These are phyloP conservation scores for Fusarium burgessii DNA, from an alignment of 2,329 filamentous ascomycete genomes.

Conservation along the genomic window DNA sequence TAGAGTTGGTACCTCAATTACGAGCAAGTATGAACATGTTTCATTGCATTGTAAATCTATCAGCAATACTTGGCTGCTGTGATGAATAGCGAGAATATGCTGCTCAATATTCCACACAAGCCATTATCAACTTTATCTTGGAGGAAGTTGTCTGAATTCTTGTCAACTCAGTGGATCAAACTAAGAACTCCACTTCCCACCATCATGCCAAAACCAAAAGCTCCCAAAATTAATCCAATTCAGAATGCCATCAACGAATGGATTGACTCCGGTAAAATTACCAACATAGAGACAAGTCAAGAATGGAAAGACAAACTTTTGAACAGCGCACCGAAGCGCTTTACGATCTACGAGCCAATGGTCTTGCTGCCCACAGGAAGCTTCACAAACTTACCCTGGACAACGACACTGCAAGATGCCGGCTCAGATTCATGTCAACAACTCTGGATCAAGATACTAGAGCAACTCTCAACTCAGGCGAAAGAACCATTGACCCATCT, in stretches of 20 bases:
- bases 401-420: constrained; percentile 48
- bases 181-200: constrained; percentile 19
- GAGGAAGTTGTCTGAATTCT: neutral
- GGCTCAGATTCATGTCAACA: constrained; percentile 40
- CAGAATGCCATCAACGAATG: constrained; percentile 49
- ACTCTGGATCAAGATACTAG: constrained; percentile 65
- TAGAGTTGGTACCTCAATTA: constrained; percentile 43
- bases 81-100: too few species aligned
- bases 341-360: constrained; percentile 72
- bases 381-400: constrained; percentile 61
- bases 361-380: constrained; percentile 70
- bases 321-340: constrained; percentile 64
- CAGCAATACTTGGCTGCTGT: neutral
- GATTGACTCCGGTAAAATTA: constrained; percentile 37
- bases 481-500: constrained; percentile 64
- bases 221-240: constrained; percentile 47
- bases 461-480: constrained; percentile 57
- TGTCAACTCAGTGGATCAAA: constrained; percentile 4
- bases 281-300: constrained; percentile 1
- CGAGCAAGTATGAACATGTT: constrained; percentile 15
- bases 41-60: neutral
- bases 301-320: constrained; percentile 50
- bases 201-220: constrained; percentile 46
- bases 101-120: neutral
- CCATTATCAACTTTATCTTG: neutral